Conservation (phyloP, 2,329 filamentous ascomycete species). For the Apiospora arundinis region DNA sequence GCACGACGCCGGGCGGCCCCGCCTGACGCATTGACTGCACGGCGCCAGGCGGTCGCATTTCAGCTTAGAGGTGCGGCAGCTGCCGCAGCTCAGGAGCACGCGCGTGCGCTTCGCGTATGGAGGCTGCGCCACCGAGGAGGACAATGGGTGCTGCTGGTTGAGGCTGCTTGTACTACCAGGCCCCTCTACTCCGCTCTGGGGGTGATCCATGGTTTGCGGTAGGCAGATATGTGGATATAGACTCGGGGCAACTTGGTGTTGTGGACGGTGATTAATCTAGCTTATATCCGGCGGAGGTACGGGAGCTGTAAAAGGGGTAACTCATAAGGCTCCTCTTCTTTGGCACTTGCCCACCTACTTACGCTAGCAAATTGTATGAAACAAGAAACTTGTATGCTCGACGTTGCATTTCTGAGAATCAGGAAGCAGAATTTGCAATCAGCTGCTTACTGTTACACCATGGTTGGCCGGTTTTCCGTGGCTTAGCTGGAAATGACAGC, state of each 20-base stretch:
- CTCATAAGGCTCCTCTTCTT: too few species aligned
- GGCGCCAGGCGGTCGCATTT: slow-evolving; percentile 62
- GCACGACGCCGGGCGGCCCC: slow-evolving; percentile 53
- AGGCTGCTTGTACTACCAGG: too few species aligned
- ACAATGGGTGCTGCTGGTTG: background rate
- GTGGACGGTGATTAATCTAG: background rate
- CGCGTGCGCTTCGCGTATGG: slow-evolving; percentile 50
- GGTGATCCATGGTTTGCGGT: background rate
- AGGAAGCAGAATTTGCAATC: background rate
- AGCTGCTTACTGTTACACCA: background rate
- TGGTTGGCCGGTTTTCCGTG: background rate
- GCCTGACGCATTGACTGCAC: slow-evolving; percentile 60
- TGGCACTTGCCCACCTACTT: too few species aligned
- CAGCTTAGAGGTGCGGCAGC: slow-evolving; percentile 60
- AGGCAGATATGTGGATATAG: background rate
- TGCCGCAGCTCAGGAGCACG: slow-evolving; percentile 58
- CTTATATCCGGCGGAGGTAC: background rate
- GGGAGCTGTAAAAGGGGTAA: too few species aligned
- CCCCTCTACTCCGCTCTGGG: background rate
- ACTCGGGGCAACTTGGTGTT: background rate
- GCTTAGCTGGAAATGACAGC: background rate
- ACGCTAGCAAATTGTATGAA: background rate
- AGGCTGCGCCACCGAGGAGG: background rate
- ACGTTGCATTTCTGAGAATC: background rate
- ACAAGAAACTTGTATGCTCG: background rate